A percentile compares a stretch with the other conserved stretches of the same genome.
These are phyloP conservation scores for Thelonectria discophora DNA, from an alignment of 2,329 filamentous ascomycete species.

Conservation along the genomic window DNA sequence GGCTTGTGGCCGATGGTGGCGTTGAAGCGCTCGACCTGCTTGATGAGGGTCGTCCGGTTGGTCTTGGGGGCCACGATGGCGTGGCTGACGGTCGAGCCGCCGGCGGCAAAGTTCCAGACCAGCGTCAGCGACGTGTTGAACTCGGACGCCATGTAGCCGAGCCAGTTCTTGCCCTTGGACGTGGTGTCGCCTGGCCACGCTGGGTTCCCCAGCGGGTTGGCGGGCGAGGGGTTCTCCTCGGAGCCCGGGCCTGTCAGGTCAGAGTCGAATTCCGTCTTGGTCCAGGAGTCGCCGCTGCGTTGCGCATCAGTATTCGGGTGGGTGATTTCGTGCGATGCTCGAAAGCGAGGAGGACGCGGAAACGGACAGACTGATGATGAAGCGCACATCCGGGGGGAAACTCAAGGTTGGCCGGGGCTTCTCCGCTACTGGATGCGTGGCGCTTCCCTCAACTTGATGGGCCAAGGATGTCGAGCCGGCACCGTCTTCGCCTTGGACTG, in stretches of 20 bases:
- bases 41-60: background rate
- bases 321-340: no score
- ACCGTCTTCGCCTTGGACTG: no score
- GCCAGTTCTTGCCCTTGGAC: conserved; percentile 14
- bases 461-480: no score
- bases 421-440: no score
- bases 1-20: background rate
- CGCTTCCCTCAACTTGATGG: no score
- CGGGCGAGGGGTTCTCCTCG: background rate
- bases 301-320: background rate
- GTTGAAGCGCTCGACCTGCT: background rate
- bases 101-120: conserved; percentile 4
- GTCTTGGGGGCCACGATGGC: background rate
- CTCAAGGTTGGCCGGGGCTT: no score
- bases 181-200: conserved; percentile 14
- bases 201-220: conserved; percentile 19
- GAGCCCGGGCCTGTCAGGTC: background rate
- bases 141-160: conserved; percentile 3
- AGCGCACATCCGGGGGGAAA: background rate
- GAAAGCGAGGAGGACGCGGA: background rate
- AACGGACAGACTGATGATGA: background rate
- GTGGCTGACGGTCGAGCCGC: background rate
- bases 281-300: conserved; percentile 14
- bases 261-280: background rate
- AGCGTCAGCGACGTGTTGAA: conserved; percentile 15